Percentiles rank a stretch among this genome's conserved stretches.
Evolutionary conservation across 148 eudicot species (phyloP).

Genomic region (Chenopodium formosanum): DNA sequence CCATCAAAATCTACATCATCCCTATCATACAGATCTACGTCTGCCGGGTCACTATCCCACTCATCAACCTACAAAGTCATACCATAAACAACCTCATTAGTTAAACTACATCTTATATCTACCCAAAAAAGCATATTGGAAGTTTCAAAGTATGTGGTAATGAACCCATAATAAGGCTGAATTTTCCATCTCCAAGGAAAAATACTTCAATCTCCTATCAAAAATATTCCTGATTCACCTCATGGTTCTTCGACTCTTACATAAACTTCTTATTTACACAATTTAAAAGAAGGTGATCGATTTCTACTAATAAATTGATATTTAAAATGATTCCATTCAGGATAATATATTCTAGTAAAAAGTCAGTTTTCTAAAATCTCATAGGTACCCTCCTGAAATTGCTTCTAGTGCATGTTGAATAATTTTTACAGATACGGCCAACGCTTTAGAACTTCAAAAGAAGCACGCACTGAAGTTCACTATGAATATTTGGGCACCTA

Average conservation of each 20-base stretch:
- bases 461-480: too few relatives aligned
- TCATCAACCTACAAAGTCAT: slow-evolving; percentile 72
- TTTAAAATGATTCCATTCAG: background rate
- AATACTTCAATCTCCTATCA: slow-evolving; percentile 10
- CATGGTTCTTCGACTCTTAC: background rate
- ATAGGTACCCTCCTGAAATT: too few relatives aligned
- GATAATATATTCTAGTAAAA: too few relatives aligned
- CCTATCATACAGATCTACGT: slow-evolving; percentile 96
- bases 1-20: slow-evolving; percentile 99
- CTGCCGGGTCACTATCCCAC: slow-evolving; percentile 99
- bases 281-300: background rate
- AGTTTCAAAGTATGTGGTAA: background rate
- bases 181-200: slow-evolving; percentile 12
- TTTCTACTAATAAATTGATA: background rate
- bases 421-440: too few relatives aligned
- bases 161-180: background rate
- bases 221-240: background rate
- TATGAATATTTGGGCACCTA: too few relatives aligned
- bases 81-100: slow-evolving; percentile 7
- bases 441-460: too few relatives aligned
- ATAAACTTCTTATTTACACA: background rate
- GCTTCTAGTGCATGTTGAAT: too few relatives aligned
- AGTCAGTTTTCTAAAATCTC: too few relatives aligned
- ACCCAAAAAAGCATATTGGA: background rate
- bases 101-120: background rate